Evolutionary conservation across 805 yeast genomes (phyloP), one percentile per base, ranked within the genome.

Genomic region (Tetrapisispora iriomotensis): DNA sequence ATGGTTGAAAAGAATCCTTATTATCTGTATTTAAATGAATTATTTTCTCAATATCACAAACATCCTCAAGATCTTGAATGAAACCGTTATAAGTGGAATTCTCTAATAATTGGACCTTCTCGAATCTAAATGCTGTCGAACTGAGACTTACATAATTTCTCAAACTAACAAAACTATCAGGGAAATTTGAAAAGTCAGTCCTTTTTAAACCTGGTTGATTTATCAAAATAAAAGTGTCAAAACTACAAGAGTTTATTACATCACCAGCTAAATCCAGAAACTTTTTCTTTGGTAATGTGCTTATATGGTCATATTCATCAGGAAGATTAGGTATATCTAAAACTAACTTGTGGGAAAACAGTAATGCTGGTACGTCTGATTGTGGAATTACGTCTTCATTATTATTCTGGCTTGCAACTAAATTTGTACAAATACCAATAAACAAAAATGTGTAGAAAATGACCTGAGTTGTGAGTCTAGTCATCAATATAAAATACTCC

Each of bases 51-150:
- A 57, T 44, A 3, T 50, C 40, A 39, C 68, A 63, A 10, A 37
- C 37, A 3, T 48, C 47, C 19, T 43, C 32, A 2, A 51, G 41
- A 19, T 44, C 46, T 2, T 38, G 41, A 3, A 45, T 45, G 24
- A 61, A 38, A 10, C 46, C 42, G 7, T 50, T 39, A 27, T 48
- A 57, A 7, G 47, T 34, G 8, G 49, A 43, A 10, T 36, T 34
- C 8, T 51, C 41, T 9, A 60, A 49, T 3, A 29, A 32, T 4
- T 66, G 57, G 8, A 70, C 58, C 46, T 76, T 64, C 3, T 86
- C 83, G 39, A 81, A 62, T 2, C 76, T 72, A 4, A 77, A 64
- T 8, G 77, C 62, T 0, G 84, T 74, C 5, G 87, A 79, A n/a
- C 83, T 65, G 53, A 68, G 62, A 18, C 67, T 58, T 44, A 77